Percentiles rank a stretch among this genome's conserved stretches.
Evolutionary conservation across 257 asterid species (phyloP).

Genomic region (Lavandula angustifolia): DNA sequence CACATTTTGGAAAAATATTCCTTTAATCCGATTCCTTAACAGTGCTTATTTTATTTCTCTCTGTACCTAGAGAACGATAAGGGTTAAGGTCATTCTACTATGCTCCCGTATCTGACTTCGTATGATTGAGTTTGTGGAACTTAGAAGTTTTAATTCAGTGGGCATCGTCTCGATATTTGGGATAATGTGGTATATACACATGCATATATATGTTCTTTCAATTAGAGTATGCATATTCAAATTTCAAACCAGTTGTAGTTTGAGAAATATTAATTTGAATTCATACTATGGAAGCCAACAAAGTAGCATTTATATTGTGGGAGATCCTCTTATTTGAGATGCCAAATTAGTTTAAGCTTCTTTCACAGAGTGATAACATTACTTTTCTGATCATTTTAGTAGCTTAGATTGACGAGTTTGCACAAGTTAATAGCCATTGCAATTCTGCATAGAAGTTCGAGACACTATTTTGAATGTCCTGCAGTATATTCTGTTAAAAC

Average conservation of each 20-base stretch:
- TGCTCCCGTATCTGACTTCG: background rate
- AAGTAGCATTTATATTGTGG: background rate
- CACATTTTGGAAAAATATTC: no score
- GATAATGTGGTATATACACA: background rate
- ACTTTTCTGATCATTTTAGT: no score
- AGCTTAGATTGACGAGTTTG: background rate
- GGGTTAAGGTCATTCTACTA: background rate
- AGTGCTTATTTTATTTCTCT: no score
- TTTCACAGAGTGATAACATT: background rate
- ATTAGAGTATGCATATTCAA: no score
- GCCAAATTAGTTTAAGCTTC: background rate
- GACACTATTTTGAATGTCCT: background rate
- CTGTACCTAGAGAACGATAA: background rate
- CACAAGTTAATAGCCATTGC: background rate
- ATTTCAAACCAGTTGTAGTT: background rate
- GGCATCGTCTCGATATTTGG: background rate
- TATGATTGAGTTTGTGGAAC: background rate
- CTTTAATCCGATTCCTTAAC: background rate
- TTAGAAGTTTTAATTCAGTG: background rate
- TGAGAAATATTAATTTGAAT: background rate
- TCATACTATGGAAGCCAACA: background rate
- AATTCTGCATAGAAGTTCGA: background rate
- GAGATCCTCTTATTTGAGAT: background rate
- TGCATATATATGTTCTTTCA: background rate
- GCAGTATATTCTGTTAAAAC: background rate